Percentiles rank a stretch among this genome's conserved stretches.
Evolutionary conservation across 2,329 filamentous ascomycete species (phyloP).

Genomic region (Neophaeococcomyces mojaviensis): DNA sequence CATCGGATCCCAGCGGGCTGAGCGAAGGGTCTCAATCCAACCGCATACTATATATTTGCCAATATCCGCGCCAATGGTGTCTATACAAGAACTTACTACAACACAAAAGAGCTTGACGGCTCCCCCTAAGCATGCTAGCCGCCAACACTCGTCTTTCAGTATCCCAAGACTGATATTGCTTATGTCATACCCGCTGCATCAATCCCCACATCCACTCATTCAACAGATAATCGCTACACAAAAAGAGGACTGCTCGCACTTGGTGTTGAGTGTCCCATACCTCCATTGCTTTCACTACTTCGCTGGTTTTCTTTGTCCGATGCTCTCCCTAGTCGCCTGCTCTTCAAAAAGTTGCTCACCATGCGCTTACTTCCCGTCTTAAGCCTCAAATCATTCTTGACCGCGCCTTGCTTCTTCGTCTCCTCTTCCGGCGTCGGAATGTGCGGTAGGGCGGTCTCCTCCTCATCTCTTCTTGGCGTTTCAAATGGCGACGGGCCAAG

Average conservation of each 20-base stretch:
- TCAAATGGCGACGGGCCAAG: slow-evolving; percentile 1
- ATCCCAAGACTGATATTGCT: too few relatives aligned
- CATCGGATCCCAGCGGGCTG: too few relatives aligned
- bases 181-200: not conserved
- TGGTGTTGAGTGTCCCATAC: not conserved
- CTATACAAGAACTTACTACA: too few relatives aligned
- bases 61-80: too few relatives aligned
- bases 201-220: slow-evolving; percentile 1
- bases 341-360: slow-evolving; percentile 24
- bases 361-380: slow-evolving; percentile 19
- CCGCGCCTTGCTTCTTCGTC: not conserved
- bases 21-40: too few relatives aligned
- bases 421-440: slow-evolving; percentile 12
- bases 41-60: too few relatives aligned
- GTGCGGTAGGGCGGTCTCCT: slow-evolving; percentile 10
- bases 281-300: not conserved
- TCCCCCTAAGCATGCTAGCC: too few relatives aligned
- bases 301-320: not conserved
- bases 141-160: too few relatives aligned
- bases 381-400: slow-evolving; percentile 3
- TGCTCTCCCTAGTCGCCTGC: slow-evolving; percentile 4
- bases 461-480: not conserved
- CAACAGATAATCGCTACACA: slow-evolving; percentile 1
- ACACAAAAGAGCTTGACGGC: too few relatives aligned
- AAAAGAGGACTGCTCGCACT: slow-evolving; percentile 2